These are phyloP conservation scores for Penicillium sp. DNA, from an alignment of 2,329 filamentous ascomycete species.

Conservation along the genomic window DNA sequence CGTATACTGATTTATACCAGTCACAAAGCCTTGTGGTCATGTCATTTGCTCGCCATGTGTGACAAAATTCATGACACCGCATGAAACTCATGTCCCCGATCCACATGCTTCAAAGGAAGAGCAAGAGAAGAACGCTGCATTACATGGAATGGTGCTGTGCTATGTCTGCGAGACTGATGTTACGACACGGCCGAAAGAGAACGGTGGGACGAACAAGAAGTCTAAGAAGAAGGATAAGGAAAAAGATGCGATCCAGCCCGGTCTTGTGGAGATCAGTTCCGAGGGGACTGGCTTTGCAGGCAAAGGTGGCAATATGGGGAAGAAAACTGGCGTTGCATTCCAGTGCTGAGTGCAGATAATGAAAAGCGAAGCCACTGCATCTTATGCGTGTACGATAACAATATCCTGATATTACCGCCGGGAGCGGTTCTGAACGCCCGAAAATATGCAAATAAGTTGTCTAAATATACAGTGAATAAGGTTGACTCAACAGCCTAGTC, in stretches of 20 bases:
- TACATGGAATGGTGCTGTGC: constrained; percentile 61
- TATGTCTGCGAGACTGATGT: constrained; percentile 86
- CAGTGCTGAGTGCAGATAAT: constrained; percentile 62
- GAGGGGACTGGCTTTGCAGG: constrained; percentile 94
- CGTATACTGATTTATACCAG: constrained; percentile 27
- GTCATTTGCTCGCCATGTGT: constrained; percentile 86
- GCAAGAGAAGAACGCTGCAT: constrained; percentile 34
- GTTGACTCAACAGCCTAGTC: neutral
- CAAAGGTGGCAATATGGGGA: constrained; percentile 79
- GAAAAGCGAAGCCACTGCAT: neutral
- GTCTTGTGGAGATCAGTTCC: constrained; percentile 75
- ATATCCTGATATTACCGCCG: constrained; percentile 13
- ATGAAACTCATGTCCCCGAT: constrained; percentile 50
- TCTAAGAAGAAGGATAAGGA: constrained; percentile 44
- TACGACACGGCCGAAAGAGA: constrained; percentile 45
- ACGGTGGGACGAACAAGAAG: constrained; percentile 34
- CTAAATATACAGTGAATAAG: constrained; percentile 24
- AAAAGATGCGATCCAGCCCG: constrained; percentile 63
- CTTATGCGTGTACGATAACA: constrained; percentile 10
- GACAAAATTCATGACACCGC: constrained; percentile 73
- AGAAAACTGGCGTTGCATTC: constrained; percentile 77
- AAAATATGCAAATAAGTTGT: constrained; percentile 24
- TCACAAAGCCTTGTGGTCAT: constrained; percentile 88
- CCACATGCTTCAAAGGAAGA: constrained; percentile 62
- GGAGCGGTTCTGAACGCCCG: constrained; percentile 23